phyloP scores from a whole-genome alignment of 1,284 basidiomycete species.

The Macrocystidia cucumis region DNA sequence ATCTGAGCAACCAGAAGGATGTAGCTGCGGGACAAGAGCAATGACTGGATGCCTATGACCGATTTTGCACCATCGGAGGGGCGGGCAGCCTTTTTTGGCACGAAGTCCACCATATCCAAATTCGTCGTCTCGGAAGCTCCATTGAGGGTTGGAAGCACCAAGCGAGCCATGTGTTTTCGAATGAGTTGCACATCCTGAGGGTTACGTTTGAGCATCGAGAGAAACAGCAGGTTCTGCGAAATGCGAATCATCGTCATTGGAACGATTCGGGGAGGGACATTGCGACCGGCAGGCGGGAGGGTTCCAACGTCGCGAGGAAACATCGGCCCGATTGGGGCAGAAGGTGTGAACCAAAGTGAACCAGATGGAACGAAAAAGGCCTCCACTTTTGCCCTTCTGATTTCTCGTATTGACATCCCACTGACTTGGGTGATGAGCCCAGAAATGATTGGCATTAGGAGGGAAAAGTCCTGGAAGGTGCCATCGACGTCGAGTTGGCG shows the following conservation, averaged over 20 bases:
- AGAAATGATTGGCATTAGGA: slow-evolving; percentile 48
- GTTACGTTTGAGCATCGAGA: slow-evolving; percentile 58
- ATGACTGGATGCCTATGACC: slow-evolving; percentile 31
- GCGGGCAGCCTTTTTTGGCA: slow-evolving; percentile 20
- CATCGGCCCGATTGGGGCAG: slow-evolving; percentile 46
- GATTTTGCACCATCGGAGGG: slow-evolving; percentile 3
- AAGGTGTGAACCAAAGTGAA: slow-evolving; percentile 53
- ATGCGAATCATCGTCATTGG: slow-evolving; percentile 59
- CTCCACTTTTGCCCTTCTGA: slow-evolving; percentile 71
- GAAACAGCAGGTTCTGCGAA: slow-evolving; percentile 66
- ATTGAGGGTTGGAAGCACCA: slow-evolving; percentile 47
- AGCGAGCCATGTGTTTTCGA: slow-evolving; percentile 59
- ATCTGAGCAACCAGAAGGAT: slow-evolving; percentile 63
- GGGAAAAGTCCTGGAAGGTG: slow-evolving; percentile 44
- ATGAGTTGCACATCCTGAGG: slow-evolving; percentile 66
- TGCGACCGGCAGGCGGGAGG: slow-evolving; percentile 36
- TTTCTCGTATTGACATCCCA: slow-evolving; percentile 66
- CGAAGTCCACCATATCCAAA: slow-evolving; percentile 36
- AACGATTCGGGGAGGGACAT: slow-evolving; percentile 39
- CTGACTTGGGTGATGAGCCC: slow-evolving; percentile 57
- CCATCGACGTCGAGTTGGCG: slow-evolving; percentile 35
- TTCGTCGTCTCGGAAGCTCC: slow-evolving; percentile 20
- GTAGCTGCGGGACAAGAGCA: slow-evolving; percentile 63
- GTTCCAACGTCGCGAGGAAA: slow-evolving; percentile 40
- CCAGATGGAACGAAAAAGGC: slow-evolving; percentile 64